A percentile compares a stretch with the other conserved stretches of the same genome.
Evolutionary conservation across 164 flowering plant species (phyloP).

Genomic region (Piper betle): DNA sequence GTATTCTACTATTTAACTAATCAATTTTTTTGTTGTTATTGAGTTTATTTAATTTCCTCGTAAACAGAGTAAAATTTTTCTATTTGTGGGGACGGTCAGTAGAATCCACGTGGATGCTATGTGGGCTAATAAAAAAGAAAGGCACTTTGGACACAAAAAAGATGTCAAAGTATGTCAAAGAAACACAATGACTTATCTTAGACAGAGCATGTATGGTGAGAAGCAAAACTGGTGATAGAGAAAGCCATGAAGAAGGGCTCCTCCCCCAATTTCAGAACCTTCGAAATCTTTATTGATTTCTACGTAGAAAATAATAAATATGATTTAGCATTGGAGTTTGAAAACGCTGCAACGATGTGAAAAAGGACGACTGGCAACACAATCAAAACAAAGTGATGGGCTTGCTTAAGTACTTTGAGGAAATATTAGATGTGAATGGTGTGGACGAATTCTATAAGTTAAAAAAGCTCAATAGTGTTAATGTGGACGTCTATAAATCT

Average conservation of each 20-base stretch:
- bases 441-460: conserved; percentile 49
- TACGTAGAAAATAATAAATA: conserved; percentile 20
- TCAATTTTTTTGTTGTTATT: too few species aligned
- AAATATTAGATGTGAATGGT: conserved; percentile 31
- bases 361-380: conserved; percentile 30
- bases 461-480: conserved; percentile 25
- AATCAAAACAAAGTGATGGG: conserved; percentile 12
- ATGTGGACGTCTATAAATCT: conserved; percentile 15
- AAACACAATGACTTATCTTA: conserved; percentile 26
- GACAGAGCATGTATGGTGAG: conserved; percentile 37
- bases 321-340: conserved; percentile 33
- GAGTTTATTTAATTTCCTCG: too few species aligned
- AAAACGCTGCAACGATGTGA: conserved; percentile 23
- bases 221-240: conserved; percentile 33
- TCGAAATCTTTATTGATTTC: conserved; percentile 36
- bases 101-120: too few species aligned
- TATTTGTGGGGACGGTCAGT: too few species aligned
- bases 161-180: conserved; percentile 38
- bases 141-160: too few species aligned
- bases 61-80: too few species aligned
- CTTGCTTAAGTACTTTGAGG: conserved; percentile 32
- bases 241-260: conserved; percentile 18
- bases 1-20: too few species aligned
- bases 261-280: conserved; percentile 17
- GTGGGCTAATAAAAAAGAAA: too few species aligned